Base-by-base conservation (phyloP, 768 basidiomycete genomes). In the Jaapia argillacea region DNA sequence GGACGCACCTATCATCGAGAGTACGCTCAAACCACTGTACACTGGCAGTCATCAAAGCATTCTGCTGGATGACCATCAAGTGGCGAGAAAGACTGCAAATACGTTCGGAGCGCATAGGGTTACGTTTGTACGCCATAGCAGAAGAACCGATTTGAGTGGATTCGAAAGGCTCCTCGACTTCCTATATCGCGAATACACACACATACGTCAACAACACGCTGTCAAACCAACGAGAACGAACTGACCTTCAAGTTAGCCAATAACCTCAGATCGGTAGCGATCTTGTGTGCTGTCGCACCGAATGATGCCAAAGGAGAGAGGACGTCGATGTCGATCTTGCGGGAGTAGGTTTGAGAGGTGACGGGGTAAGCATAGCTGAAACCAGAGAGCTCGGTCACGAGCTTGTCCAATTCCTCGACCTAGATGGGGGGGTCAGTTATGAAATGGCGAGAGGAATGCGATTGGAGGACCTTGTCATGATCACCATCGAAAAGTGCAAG, bases 1-100 rank as follows among this genome's bases (percentile, higher is more conserved):
- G 28, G 20, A 48, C 55, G 40, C 44, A 85, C 88, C 85, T 90
- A 61, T 99, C 96, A 59, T 99, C 96, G 46, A 98, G 70, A 1
- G 96, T 99, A 48, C 96, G 76, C 69, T 99, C 96, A 58, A 99
- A 89, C 96, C 96, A 99, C 62, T 99, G 96, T 28, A 92, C 86
- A 45, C 84, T 84, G 16, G 82, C 67, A 18, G 96, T 99, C 85
- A 93, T 92, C 42, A 97, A 73, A 25, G 92, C 84, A 63, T 98
- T 97, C 62, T 97, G 91, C 54, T 93, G 93, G 46, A 98, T 72
- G 14, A 83, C 79, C 91, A 96, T 96, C 40, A 99, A 67, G 65
- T 98, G 96, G 43, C 96, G 72, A n/a, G 93, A 74, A 42, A 99
- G 77, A 55, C 87, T 91, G 74, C 96, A 99, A 36, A 96, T 85